Evolutionary conservation across 2,329 filamentous ascomycete genomes (phyloP).

Genomic region (Cladosporium sp.): DNA sequence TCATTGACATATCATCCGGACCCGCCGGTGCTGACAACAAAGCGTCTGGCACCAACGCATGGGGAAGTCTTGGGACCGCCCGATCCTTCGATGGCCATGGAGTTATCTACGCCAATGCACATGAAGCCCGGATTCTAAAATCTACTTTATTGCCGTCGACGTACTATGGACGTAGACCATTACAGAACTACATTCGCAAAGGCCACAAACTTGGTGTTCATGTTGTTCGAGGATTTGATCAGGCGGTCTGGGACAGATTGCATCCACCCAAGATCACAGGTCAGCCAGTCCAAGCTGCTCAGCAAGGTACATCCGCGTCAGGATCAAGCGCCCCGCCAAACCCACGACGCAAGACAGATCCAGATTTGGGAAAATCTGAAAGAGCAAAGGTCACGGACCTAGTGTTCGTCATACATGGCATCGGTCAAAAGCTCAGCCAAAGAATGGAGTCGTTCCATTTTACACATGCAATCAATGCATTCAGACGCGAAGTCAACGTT

Average conservation of each 20-base stretch:
- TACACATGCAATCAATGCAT: conserved; percentile 90
- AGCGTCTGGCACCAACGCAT: conserved; percentile 44
- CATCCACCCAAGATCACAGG: conserved; percentile 56
- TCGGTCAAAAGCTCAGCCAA: conserved; percentile 94
- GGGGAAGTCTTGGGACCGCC: conserved; percentile 48
- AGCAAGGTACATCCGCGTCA: conserved; percentile 47
- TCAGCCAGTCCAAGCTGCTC: conserved; percentile 43
- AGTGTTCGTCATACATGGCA: conserved; percentile 88
- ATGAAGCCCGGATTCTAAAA: conserved; percentile 79
- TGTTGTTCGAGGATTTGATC: conserved; percentile 87
- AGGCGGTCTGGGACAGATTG: conserved; percentile 70
- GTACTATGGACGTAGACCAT: conserved; percentile 77
- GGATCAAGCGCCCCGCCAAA: conserved; percentile 45
- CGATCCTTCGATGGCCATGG: conserved; percentile 70
- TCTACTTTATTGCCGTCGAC: conserved; percentile 81
- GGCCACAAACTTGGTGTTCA: conserved; percentile 79
- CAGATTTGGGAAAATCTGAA: conserved; percentile 63
- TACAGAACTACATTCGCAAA: conserved; percentile 78
- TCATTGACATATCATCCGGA: conserved; percentile 51
- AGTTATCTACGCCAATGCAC: conserved; percentile 80
- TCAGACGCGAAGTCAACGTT: conserved; percentile 80
- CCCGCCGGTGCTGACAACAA: conserved; percentile 50
- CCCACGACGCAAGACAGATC: conserved; percentile 49
- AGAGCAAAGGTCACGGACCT: conserved; percentile 78
- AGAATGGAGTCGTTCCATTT: conserved; percentile 92